Evolutionary conservation across 2,329 filamentous ascomycete genomes (phyloP), one percentile per base, ranked within the genome.

Genomic region (Aspergillus melleus): DNA sequence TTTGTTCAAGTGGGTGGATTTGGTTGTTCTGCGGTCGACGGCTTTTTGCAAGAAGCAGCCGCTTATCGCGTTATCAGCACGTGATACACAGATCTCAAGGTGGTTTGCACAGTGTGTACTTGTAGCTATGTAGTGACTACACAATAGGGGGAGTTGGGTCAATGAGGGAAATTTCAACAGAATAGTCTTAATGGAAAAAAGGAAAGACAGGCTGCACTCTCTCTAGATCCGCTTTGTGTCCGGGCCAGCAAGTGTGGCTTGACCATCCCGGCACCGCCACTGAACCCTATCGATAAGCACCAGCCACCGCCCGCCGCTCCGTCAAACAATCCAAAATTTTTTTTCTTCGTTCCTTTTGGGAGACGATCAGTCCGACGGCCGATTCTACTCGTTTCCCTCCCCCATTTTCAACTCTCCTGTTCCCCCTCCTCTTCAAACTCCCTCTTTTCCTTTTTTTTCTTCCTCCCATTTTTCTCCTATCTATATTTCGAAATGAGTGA

Each of bases 401-500:
- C 49, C 59, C 49, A 54, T 62, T 54, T 64, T 65, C 61, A 47
- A 61, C 63, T 61, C 60, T 52, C 60, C 26, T 57, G 55, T 63
- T 59, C 61, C 54, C 54, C 54, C 61, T 49, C 11, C 55, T 54
- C 46, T 52, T 36, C 39, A 44, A 32, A 8, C 58, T 61, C 20
- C 22, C 50, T 49, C 44, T n/a, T 44, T 30, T 54, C 29, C 57
- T 44, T 55, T 61, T 49, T 60, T 54, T 58, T n/a, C n/a, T n/a
- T n/a, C n/a, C 52, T 61, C 53, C 56, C 20, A 54, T 54, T 60
- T 54, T 49, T 53, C 61, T 49, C 12, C 55, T 54, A 52, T 54
- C 36, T 46, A 46, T 16, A 52, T 57, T 61, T 66, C 60, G 67
- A 73, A 57, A 81, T 82, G 80, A 80, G 76, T 72, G 75, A 86